These are phyloP conservation scores for Coprinellus aureogranulatus DNA, from an alignment of 768 basidiomycete species.

Conservation along the genomic window DNA sequence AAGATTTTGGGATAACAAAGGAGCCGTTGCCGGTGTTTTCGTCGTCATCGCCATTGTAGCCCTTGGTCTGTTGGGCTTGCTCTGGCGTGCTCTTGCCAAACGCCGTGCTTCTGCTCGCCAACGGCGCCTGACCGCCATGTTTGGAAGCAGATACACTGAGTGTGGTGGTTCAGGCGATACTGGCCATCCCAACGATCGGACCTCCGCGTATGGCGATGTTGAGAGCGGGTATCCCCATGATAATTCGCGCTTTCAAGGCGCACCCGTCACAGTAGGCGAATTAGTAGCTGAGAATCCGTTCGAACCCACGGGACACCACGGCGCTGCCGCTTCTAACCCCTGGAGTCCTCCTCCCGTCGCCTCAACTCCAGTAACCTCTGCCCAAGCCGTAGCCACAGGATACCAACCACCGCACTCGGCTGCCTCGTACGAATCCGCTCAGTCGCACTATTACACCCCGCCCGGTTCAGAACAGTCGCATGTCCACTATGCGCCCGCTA, in stretches of 20 bases:
- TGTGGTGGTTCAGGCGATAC: conserved; percentile 20
- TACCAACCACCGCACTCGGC: not conserved
- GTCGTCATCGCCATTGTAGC: conserved; percentile 27
- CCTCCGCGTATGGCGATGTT: conserved; percentile 1
- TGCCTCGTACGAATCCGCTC: conserved; percentile 1
- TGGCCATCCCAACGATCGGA: conserved; percentile 25
- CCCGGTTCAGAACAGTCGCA: conserved; percentile 5
- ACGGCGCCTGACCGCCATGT: conserved; percentile 24
- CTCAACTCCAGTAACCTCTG: not conserved
- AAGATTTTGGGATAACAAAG: conserved; percentile 39
- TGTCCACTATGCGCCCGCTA: conserved; percentile 12
- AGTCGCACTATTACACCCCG: conserved; percentile 4
- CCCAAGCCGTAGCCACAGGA: not conserved
- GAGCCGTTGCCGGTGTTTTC: conserved; percentile 36
- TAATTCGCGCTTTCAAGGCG: conserved; percentile 4
- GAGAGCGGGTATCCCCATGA: conserved; percentile 16
- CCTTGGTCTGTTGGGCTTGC: conserved; percentile 21
- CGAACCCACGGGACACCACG: not conserved
- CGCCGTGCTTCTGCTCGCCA: conserved; percentile 21
- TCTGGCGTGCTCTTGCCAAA: conserved; percentile 22
- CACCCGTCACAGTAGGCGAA: not conserved
- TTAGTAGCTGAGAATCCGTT: not conserved
- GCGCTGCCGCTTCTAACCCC: not conserved
- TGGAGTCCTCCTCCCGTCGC: not conserved
- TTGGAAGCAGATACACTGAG: conserved; percentile 22